phyloP scores from a whole-genome alignment of 164 flowering plant genomes.

The Tetrastigma voinierianum region DNA sequence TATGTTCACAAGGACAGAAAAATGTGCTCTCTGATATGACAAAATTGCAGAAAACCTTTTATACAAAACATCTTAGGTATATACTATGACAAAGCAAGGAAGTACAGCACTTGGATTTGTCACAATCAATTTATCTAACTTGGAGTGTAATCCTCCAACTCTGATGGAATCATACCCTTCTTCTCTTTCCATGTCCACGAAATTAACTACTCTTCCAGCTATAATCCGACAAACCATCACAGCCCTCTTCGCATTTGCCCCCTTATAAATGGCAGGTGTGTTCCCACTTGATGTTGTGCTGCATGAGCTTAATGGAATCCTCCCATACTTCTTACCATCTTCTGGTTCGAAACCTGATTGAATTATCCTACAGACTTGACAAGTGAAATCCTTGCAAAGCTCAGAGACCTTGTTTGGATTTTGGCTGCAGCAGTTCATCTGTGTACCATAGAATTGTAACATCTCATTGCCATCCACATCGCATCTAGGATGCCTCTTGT shows the following conservation, averaged over 20 bases:
- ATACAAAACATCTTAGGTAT: slow-evolving; percentile 12
- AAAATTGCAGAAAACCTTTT: background rate
- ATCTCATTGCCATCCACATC: slow-evolving; percentile 57
- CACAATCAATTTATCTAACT: slow-evolving; percentile 25
- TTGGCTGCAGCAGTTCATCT: slow-evolving; percentile 29
- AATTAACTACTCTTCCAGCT: slow-evolving; percentile 35
- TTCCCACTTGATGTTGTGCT: slow-evolving; percentile 17
- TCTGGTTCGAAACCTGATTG: slow-evolving; percentile 32
- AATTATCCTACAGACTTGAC: slow-evolving; percentile 43
- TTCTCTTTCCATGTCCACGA: slow-evolving; percentile 15
- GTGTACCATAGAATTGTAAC: slow-evolving; percentile 37
- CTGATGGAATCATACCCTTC: slow-evolving; percentile 34
- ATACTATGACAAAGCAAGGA: slow-evolving; percentile 54
- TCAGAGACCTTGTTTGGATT: slow-evolving; percentile 11
- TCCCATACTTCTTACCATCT: slow-evolving; percentile 20
- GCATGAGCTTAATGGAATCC: slow-evolving; percentile 25
- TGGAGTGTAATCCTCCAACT: slow-evolving; percentile 10
- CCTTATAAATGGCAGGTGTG: background rate
- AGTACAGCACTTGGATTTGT: slow-evolving; percentile 43
- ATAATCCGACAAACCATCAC: slow-evolving; percentile 51
- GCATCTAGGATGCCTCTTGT: slow-evolving; percentile 32
- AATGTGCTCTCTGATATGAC: background rate
- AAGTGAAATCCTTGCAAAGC: slow-evolving; percentile 33
- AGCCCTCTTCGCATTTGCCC: slow-evolving; percentile 28
- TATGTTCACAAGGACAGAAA: too few relatives aligned